Conservation (phyloP, 441 rosid genomes). For the Erysimum cheiri region DNA sequence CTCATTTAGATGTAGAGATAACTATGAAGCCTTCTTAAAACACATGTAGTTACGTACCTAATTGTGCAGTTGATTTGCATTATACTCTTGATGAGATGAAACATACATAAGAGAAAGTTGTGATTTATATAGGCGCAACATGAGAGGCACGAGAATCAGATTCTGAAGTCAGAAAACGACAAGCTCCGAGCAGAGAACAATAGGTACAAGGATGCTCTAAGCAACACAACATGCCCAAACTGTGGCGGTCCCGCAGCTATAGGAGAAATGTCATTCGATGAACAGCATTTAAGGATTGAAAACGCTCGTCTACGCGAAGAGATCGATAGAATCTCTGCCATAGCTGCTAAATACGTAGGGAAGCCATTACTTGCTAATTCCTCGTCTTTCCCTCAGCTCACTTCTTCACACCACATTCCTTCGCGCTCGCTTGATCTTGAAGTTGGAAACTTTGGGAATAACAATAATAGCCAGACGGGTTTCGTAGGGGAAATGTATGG, state of each 20-base stretch:
- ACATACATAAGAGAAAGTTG: background rate
- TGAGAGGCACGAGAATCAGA: conserved; percentile 81
- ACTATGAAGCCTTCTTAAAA: conserved; percentile 3
- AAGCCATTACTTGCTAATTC: conserved; percentile 66
- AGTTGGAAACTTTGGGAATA: conserved; percentile 58
- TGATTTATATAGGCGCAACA: conserved; percentile 67
- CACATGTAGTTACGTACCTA: background rate
- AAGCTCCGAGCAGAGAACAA: conserved; percentile 82
- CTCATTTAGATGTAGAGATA: background rate
- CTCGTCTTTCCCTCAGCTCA: conserved; percentile 55
- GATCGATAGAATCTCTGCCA: conserved; percentile 89
- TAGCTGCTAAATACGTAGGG: conserved; percentile 91
- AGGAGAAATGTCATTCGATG: conserved; percentile 99
- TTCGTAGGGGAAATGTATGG: conserved; percentile 81
- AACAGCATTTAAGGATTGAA: conserved; percentile 94
- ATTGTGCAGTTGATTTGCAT: background rate
- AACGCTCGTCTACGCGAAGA: conserved; percentile 90
- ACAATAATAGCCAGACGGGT: conserved; percentile 57
- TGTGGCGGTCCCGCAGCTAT: conserved; percentile 93
- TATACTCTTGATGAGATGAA: background rate
- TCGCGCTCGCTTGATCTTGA: conserved; percentile 77
- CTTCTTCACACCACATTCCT: conserved; percentile 45
- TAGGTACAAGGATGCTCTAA: conserved; percentile 85
- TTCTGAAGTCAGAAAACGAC: conserved; percentile 77
- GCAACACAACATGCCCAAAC: conserved; percentile 82